A percentile compares a stretch with the other conserved stretches of the same genome.
These are phyloP conservation scores for Trichoderma sp. DNA, from an alignment of 2,329 filamentous ascomycete species.

Conservation along the genomic window DNA sequence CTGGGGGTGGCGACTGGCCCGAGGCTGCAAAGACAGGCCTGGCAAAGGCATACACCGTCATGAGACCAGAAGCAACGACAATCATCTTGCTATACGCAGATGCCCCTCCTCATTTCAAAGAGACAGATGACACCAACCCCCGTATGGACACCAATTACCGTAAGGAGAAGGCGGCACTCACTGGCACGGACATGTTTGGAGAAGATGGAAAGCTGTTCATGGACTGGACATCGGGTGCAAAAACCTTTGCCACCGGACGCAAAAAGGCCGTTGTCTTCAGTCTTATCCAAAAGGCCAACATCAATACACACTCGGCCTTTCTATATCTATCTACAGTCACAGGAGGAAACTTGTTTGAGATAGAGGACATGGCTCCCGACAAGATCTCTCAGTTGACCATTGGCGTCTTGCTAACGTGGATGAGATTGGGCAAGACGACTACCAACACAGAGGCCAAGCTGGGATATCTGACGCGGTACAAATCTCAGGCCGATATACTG, in stretches of 20 bases:
- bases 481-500: conserved; percentile 14
- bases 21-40: conserved; percentile 56
- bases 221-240: conserved; percentile 50
- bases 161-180: conserved; percentile 37
- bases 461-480: conserved; percentile 28
- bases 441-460: conserved; percentile 17
- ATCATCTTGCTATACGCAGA: conserved; percentile 55
- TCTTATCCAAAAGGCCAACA: conserved; percentile 40
- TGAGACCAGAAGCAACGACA: conserved; percentile 53
- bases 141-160: conserved; percentile 34
- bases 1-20: conserved; percentile 48
- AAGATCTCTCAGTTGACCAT: conserved; percentile 49
- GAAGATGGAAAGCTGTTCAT: conserved; percentile 43
- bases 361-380: conserved; percentile 34
- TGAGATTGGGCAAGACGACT: conserved; percentile 41
- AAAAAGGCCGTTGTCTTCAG: conserved; percentile 51
- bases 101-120: conserved; percentile 50
- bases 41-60: conserved; percentile 50
- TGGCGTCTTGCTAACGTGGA: conserved; percentile 49
- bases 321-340: conserved; percentile 49
- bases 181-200: conserved; percentile 36
- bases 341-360: conserved; percentile 45
- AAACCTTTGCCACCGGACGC: conserved; percentile 38
- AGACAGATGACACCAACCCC: conserved; percentile 38
- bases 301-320: conserved; percentile 41